Conservation (phyloP, 2,329 filamentous ascomycete genomes). For the Arthrobotrys iridis region DNA sequence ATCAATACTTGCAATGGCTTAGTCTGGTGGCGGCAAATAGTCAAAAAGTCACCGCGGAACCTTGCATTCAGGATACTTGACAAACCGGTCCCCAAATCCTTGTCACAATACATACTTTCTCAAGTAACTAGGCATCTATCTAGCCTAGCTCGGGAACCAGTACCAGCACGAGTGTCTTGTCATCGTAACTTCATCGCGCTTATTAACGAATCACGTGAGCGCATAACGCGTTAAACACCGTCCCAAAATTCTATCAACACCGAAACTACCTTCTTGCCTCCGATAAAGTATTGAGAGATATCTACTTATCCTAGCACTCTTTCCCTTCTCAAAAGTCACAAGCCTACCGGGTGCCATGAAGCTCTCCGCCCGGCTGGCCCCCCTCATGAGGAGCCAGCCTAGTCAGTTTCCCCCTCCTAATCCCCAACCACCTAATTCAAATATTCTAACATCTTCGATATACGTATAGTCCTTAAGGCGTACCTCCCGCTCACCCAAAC, state of each 20-base stretch:
- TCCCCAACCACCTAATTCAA: not conserved
- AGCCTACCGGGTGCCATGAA: conserved; percentile 47
- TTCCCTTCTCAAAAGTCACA: not conserved
- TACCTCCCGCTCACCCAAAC: conserved; percentile 12
- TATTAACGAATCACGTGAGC: conserved; percentile 19
- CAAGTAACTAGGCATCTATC: no score
- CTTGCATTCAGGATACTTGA: no score
- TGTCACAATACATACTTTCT: no score
- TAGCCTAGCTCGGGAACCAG: no score
- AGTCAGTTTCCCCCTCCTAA: conserved; percentile 2
- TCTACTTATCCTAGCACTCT: no score
- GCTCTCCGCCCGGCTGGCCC: conserved; percentile 40
- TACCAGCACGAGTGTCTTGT: no score
- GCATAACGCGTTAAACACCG: conserved; percentile 12
- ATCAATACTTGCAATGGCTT: no score
- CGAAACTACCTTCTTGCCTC: no score
- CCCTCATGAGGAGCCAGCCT: conserved; percentile 48
- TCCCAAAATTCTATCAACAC: not conserved
- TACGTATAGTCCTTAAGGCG: conserved; percentile 29
- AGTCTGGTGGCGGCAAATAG: no score
- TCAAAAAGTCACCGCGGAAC: no score
- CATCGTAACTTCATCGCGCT: not conserved
- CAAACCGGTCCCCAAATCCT: no score
- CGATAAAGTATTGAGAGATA: no score
- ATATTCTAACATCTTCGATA: not conserved